Evolutionary conservation across 352 stramenopile species (phyloP).

Genomic region (Phytopythium vexans): DNA sequence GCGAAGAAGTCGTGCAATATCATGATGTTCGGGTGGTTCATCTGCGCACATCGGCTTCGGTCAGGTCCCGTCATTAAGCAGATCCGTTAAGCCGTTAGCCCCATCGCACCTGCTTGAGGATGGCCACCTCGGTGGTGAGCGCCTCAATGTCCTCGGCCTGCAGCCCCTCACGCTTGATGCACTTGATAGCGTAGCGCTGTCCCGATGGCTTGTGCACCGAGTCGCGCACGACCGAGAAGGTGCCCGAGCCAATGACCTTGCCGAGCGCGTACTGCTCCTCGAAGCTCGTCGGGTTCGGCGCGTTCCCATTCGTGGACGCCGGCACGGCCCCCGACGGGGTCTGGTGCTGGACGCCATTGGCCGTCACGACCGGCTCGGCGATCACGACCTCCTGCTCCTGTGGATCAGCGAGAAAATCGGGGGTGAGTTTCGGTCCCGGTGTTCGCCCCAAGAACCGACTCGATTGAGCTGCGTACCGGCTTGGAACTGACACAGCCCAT

Average conservation of each 20-base stretch:
- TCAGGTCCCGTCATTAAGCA: not conserved
- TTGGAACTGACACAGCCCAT: constrained; percentile 83
- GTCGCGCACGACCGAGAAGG: constrained; percentile 87
- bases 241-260: constrained; percentile 87
- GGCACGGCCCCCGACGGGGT: constrained; percentile 14
- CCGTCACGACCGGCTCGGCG: constrained; percentile 25
- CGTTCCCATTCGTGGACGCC: constrained; percentile 2
- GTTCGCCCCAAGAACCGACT: not conserved
- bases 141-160: constrained; percentile 83
- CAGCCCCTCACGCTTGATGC: constrained; percentile 89
- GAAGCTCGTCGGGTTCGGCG: constrained; percentile 67
- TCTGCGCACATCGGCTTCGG: constrained; percentile 24
- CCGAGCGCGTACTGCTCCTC: constrained; percentile 84
- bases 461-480: constrained; percentile 28
- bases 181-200: constrained; percentile 91
- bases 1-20: constrained; percentile 93
- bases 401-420: not conserved
- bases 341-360: constrained; percentile 11
- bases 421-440: no score
- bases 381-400: constrained; percentile 47
- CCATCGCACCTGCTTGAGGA: constrained; percentile 72
- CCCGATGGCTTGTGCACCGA: constrained; percentile 79
- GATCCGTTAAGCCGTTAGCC: not conserved
- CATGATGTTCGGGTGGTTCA: constrained; percentile 93
- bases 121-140: constrained; percentile 82